Percentiles rank a stretch among this genome's conserved stretches.
These are phyloP conservation scores for Eragrostis tef DNA, from an alignment of 202 grass and related monocot species.

Conservation along the genomic window DNA sequence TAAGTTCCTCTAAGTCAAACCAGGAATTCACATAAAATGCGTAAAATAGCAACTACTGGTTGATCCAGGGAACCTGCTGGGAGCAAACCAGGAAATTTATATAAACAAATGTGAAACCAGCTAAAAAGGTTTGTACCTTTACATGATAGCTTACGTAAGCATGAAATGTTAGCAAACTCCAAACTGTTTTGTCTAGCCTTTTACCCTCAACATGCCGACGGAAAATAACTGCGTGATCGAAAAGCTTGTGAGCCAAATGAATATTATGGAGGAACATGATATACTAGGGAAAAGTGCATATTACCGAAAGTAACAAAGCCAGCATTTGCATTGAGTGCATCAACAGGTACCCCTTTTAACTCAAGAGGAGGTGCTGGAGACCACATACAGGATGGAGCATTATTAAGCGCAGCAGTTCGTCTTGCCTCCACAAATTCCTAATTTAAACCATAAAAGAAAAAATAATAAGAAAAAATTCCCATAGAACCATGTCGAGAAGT, in stretches of 20 bases:
- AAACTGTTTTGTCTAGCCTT: slow-evolving; percentile 94
- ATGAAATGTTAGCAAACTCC: slow-evolving; percentile 98
- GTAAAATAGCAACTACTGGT: neutral
- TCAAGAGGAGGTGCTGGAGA: slow-evolving; percentile 79
- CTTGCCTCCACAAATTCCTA: slow-evolving; percentile 99
- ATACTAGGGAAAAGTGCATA: slow-evolving; percentile 23
- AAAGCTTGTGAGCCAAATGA: slow-evolving; percentile 33
- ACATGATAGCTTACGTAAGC: slow-evolving; percentile 99
- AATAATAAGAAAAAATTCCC: neutral
- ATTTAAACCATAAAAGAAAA: slow-evolving; percentile 19
- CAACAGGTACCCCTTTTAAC: slow-evolving; percentile 76
- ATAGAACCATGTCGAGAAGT: neutral
- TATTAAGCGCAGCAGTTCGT: slow-evolving; percentile 78
- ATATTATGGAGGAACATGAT: slow-evolving; percentile 25
- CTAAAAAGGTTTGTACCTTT: slow-evolving; percentile 60
- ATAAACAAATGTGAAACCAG: slow-evolving; percentile 33
- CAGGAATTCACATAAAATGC: slow-evolving; percentile 15
- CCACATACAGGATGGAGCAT: slow-evolving; percentile 94
- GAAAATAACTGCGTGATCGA: slow-evolving; percentile 76
- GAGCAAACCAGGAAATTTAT: slow-evolving; percentile 1
- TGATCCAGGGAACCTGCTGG: slow-evolving; percentile 8
- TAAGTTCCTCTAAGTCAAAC: neutral
- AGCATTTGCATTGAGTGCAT: slow-evolving; percentile 87
- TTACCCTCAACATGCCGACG: slow-evolving; percentile 89
- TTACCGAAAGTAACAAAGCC: slow-evolving; percentile 99